These are phyloP conservation scores for Gossypium stocksii DNA, from an alignment of 345 rosid genomes.

Conservation along the genomic window DNA sequence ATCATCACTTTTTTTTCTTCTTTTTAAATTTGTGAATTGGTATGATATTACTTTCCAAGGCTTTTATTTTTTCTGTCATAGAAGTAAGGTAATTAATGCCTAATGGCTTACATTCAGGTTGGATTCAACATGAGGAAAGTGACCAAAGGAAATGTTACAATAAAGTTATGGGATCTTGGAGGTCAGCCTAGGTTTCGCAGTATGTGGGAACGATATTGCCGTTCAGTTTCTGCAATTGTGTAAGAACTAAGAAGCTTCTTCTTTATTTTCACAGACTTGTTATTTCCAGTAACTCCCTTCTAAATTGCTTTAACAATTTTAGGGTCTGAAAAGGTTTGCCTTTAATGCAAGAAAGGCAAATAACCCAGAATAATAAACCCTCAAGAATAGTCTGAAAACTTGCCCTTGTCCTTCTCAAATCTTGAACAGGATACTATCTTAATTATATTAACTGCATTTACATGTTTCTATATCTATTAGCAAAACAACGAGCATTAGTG, in stretches of 20 bases:
- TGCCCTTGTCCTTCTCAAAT: background rate
- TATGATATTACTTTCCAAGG: background rate
- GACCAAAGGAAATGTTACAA: conserved; percentile 90
- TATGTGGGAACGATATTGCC: conserved; percentile 95
- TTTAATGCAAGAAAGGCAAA: background rate
- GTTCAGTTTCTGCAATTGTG: conserved; percentile 89
- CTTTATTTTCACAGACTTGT: background rate
- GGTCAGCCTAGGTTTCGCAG: conserved; percentile 97
- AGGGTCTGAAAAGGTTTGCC: background rate
- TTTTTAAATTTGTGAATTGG: background rate
- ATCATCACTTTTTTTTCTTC: background rate
- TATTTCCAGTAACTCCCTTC: background rate
- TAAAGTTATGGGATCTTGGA: conserved; percentile 94
- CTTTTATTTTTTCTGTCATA: background rate
- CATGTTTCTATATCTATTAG: background rate
- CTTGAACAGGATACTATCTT: background rate
- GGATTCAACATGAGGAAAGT: conserved; percentile 98
- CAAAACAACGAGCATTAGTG: background rate
- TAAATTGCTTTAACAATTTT: background rate
- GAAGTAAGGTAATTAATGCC: background rate
- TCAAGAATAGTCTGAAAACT: background rate
- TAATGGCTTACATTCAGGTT: conserved; percentile 40
- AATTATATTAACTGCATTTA: background rate
- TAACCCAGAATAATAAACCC: no score
- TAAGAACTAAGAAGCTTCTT: conserved; percentile 43